phyloP scores from a whole-genome alignment of 2,329 filamentous ascomycete genomes.

The Aspergillus fumigatus region DNA sequence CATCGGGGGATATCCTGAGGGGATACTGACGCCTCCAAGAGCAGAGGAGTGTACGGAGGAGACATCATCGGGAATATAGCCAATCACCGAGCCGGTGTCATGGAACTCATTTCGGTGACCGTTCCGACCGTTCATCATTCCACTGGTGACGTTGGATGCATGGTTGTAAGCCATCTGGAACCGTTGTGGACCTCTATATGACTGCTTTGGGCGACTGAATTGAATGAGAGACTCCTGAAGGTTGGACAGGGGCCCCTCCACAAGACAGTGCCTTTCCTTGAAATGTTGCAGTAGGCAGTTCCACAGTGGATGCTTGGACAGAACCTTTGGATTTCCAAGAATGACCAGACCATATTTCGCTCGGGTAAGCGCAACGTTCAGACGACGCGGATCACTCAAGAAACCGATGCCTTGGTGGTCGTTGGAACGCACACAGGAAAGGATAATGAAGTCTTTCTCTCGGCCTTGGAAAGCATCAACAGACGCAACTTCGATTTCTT shows the following conservation, averaged over 20 bases:
- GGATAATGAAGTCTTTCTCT: slow-evolving; percentile 98
- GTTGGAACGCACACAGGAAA: slow-evolving; percentile 96
- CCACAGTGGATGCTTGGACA: slow-evolving; percentile 97
- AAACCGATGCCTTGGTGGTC: slow-evolving; percentile 99
- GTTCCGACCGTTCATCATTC: slow-evolving; percentile 49
- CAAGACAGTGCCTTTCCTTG: slow-evolving; percentile 92
- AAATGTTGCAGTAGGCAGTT: slow-evolving; percentile 93
- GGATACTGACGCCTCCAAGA: slow-evolving; percentile 76
- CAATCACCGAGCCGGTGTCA: slow-evolving; percentile 83
- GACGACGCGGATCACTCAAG: slow-evolving; percentile 91
- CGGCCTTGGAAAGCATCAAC: slow-evolving; percentile 98
- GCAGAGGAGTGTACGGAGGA: slow-evolving; percentile 93
- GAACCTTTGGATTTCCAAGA: slow-evolving; percentile 92
- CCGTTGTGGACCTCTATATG: slow-evolving; percentile 81
- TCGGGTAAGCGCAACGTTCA: slow-evolving; percentile 94
- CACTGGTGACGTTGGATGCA: slow-evolving; percentile 55
- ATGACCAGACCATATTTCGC: slow-evolving; percentile 97
- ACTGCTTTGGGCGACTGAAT: slow-evolving; percentile 89
- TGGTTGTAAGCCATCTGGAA: slow-evolving; percentile 77
- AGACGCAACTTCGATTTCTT: slow-evolving; percentile 96
- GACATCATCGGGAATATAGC: slow-evolving; percentile 94
- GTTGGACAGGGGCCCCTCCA: slow-evolving; percentile 92
- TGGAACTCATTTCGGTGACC: slow-evolving; percentile 51
- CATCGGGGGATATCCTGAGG: slow-evolving; percentile 85
- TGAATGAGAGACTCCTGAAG: slow-evolving; percentile 93